Evolutionary conservation across 257 asterid genomes (phyloP).

Genomic region (Solanum paucissectum): DNA sequence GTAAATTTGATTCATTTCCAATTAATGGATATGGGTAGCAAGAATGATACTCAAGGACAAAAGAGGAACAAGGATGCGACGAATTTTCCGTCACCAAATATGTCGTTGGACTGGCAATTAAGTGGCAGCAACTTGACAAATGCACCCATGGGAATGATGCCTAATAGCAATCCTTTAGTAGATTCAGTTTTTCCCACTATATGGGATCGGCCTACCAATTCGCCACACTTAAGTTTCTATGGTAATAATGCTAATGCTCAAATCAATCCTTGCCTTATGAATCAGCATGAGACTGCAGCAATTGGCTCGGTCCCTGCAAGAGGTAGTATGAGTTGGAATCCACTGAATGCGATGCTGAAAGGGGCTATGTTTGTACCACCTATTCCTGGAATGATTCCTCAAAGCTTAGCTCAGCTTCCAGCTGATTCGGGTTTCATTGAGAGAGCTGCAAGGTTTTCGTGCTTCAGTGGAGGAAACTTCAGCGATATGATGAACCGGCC

Average conservation of each 20-base stretch:
- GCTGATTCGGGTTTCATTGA: conserved; percentile 77
- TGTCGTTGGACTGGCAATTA: conserved; percentile 56
- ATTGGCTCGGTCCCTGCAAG: background rate
- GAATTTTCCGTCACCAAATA: conserved; percentile 29
- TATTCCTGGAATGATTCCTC: conserved; percentile 42
- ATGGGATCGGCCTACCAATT: conserved; percentile 49
- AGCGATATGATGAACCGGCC: conserved; percentile 38
- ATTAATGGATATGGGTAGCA: conserved; percentile 36
- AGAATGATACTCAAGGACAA: conserved; percentile 36
- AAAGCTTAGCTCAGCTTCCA: conserved; percentile 60
- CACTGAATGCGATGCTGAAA: conserved; percentile 15
- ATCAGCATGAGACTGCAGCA: conserved; percentile 10
- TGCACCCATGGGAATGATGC: conserved; percentile 13
- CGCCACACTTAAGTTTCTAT: conserved; percentile 18
- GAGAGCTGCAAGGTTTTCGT: conserved; percentile 83
- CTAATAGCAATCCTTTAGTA: conserved; percentile 23
- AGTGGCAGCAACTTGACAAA: conserved; percentile 22
- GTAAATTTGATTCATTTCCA: background rate
- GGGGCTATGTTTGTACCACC: conserved; percentile 27
- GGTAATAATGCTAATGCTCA: conserved; percentile 36
- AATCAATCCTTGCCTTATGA: conserved; percentile 25
- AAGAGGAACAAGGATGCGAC: conserved; percentile 30
- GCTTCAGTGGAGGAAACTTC: conserved; percentile 70
- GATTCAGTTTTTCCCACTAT: conserved; percentile 40
- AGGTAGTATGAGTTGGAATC: conserved; percentile 28